Base-by-base conservation (phyloP, 306 rosid genomes). In the Inga laurina region DNA sequence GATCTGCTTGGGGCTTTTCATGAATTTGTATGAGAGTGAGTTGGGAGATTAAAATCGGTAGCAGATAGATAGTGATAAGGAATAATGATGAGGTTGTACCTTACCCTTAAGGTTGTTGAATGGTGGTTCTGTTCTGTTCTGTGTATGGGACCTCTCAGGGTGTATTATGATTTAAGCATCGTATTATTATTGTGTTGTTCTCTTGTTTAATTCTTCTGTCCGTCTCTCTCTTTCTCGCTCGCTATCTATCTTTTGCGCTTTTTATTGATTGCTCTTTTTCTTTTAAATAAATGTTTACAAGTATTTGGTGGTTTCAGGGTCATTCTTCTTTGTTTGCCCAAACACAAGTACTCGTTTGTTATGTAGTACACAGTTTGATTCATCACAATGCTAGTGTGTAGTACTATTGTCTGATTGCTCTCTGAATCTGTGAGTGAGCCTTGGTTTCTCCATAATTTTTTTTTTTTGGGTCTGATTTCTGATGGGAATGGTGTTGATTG, bases 21-120 rank as follows among this genome's bases (percentile, higher is more conserved):
- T 45, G n/a, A 67, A 68, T 35, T 48, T 39, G 64, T 21, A 56
- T 5, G 1, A 49, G 70, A 67, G 70, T 85, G 18, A 74, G 90
- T 72, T 85, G 70, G 75, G 86, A 65, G 65, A 67, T 79, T 79
- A 80, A 80, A 65, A 78, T 81, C 81, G 68, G 79, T 68, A 27
- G 12, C 57, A 79, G 67, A 78, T 57, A 82, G 77, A 76, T 64
- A 82, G 79, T 75, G 78, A 57, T 90, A 84, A 83, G 82, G 86
- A 91, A 90, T 84, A 84, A 93, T 70, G 68, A 83, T 70, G 64
- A 67, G 81, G 67, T 71, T 85, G 61, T 18, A 69, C 78, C 49
- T 66, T 79, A 73, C 75, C 30, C 78, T 82, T 78, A 57, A 52
- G 82, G 72, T 67, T 61, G 64, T 62, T 85, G 64, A 83, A 75